These are phyloP conservation scores for Mycosphaerella sp. DNA, from an alignment of 2,329 filamentous ascomycete genomes.

Conservation along the genomic window DNA sequence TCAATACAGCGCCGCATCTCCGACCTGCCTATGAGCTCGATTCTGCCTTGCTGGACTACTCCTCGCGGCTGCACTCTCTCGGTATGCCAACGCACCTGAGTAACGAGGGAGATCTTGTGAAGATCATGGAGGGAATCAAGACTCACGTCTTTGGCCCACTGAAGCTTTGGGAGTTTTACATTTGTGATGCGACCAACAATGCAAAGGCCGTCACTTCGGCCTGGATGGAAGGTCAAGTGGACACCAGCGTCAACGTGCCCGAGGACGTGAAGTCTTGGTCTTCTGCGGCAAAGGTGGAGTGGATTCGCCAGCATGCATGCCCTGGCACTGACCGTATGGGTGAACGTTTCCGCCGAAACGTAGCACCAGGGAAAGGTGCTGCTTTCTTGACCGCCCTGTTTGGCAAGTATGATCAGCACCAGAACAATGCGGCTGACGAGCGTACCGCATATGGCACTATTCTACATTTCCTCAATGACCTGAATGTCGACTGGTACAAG, in stretches of 20 bases:
- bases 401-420: conserved; percentile 58
- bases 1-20: conserved; percentile 75
- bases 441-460: conserved; percentile 49
- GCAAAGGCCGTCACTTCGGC: conserved; percentile 61
- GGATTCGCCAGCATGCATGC: conserved; percentile 63
- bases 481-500: conserved; percentile 82
- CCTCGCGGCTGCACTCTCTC: conserved; percentile 55
- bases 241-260: conserved; percentile 48
- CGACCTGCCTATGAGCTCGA: conserved; percentile 68
- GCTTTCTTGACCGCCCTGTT: conserved; percentile 60
- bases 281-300: conserved; percentile 55
- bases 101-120: conserved; percentile 63
- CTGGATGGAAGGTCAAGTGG: conserved; percentile 60
- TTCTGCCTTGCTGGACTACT: conserved; percentile 60
- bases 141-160: conserved; percentile 69
- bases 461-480: conserved; percentile 63
- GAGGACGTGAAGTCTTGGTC: conserved; percentile 51
- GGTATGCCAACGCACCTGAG: conserved; percentile 71
- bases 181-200: conserved; percentile 69
- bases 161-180: conserved; percentile 90
- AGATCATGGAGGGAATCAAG: conserved; percentile 80
- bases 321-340: conserved; percentile 67
- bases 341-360: conserved; percentile 65
- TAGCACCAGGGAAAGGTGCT: conserved; percentile 65
- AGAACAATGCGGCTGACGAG: conserved; percentile 45